Conservation (phyloP, 768 basidiomycete species). For the Leccinum sublutescens region DNA sequence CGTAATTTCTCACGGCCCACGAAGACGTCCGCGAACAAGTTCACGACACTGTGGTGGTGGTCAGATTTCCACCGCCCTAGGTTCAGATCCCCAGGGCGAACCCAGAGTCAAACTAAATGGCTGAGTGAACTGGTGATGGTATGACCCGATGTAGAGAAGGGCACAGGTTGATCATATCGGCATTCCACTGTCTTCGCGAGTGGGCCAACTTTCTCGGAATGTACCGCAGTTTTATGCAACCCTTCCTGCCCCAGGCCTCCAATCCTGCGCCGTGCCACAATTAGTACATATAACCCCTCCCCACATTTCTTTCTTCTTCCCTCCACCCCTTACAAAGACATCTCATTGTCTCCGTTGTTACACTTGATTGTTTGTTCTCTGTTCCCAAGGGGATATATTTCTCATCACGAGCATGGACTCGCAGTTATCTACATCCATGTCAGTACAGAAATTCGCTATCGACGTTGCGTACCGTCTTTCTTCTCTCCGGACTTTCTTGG, state of each 20-base stretch:
- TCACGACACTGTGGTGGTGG: too few relatives aligned
- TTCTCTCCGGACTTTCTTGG: constrained; percentile 29
- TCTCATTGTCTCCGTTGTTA: constrained; percentile 4
- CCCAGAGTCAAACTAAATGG: not conserved
- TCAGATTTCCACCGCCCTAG: too few relatives aligned
- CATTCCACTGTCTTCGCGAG: constrained; percentile 10
- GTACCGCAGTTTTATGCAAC: constrained; percentile 31
- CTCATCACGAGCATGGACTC: constrained; percentile 14
- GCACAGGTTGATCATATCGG: constrained; percentile 16
- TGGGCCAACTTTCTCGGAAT: constrained; percentile 28
- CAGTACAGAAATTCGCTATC: constrained; percentile 28
- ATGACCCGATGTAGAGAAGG: constrained; percentile 5
- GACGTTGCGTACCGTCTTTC: constrained; percentile 30
- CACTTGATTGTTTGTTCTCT: constrained; percentile 12
- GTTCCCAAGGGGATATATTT: constrained; percentile 19
- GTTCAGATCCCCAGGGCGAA: too few relatives aligned
- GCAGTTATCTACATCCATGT: constrained; percentile 14
- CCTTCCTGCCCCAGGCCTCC: constrained; percentile 14
- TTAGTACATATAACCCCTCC: constrained; percentile 26
- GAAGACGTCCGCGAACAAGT: too few relatives aligned
- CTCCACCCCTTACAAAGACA: not conserved
- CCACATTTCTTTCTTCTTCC: constrained; percentile 3
- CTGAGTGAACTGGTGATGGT: constrained; percentile 11
- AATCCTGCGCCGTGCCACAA: constrained; percentile 27
- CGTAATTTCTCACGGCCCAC: constrained; percentile 22